phyloP scores from a whole-genome alignment of 148 eudicot genomes.

The Tetragonia tetragonoides region DNA sequence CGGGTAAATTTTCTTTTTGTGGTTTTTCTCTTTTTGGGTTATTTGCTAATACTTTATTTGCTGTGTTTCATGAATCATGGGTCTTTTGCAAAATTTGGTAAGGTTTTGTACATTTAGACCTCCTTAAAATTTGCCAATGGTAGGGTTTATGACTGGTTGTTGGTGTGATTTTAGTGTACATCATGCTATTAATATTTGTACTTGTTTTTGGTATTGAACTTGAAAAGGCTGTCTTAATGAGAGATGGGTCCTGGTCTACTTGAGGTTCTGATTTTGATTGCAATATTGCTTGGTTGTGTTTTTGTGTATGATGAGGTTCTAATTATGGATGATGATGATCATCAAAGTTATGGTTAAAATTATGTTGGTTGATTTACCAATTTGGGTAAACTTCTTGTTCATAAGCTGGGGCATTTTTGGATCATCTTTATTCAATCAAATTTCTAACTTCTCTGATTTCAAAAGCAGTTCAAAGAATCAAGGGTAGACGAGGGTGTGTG shows the following conservation, averaged over 20 bases:
- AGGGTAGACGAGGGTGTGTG: no score
- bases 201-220: conserved; percentile 10
- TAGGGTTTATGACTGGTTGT: background rate
- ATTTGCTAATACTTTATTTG: background rate
- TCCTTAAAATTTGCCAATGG: no score
- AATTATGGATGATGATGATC: no score
- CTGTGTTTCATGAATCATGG: background rate
- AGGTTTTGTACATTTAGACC: no score
- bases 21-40: background rate
- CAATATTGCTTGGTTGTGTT: background rate
- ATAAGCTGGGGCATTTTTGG: no score
- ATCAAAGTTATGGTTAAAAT: no score
- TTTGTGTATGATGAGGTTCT: background rate
- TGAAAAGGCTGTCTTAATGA: background rate
- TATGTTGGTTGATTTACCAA: no score
- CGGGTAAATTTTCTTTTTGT: conserved; percentile 48
- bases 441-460: no score
- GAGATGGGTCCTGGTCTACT: background rate
- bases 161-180: background rate
- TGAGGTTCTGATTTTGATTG: background rate
- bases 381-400: no score
- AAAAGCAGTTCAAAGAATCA: no score
- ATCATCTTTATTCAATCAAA: no score
- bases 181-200: conserved; percentile 1
- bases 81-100: no score